Base-by-base conservation (phyloP, 805 yeast genomes). In the Metschnikowia picachoensis region DNA sequence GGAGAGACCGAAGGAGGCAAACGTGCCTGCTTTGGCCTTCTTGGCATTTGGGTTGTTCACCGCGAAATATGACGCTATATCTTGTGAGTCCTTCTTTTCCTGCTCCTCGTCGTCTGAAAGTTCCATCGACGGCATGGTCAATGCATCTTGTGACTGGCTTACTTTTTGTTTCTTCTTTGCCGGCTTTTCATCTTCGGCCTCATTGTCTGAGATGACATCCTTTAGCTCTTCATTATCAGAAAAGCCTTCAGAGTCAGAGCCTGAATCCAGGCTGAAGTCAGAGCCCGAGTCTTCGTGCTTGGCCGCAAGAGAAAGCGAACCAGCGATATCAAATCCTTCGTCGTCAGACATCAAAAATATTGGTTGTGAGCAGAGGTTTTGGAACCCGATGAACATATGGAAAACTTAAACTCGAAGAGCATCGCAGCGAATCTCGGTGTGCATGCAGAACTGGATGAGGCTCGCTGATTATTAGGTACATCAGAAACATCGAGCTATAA, bases 1-100 rank as follows among this genome's bases (percentile, higher is more conserved):
- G 13, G 95, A 85, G 40, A 94, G 74, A 1, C 98, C 97, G 68
- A 92, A 87, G 38, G 95, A 84, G 3, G 89, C 88, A 72, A 92
- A 92, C 25, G 95, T 79, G 33, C 97, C 96, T 42, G 77, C 77
- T 61, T 86, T 83, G 37, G 81, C 82, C 58, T 80, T 83, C 60
- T 79, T 80, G 31, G 68, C 78, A 56, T 52, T 63, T 27, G 74
- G 77, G 56, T 66, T 70, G 50, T 71, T 66, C 51, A 48, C 51
- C 11, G 65, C 61, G 46, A 76, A 76, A 56, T 74, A 67, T 50
- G 62, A 72, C 34, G 74, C 69, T 34, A 76, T 63, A 35, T 77
- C 81, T 20, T 74, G 75, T 43, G 73, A 76, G 43, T 70, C 76
- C 14, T 66, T 67, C 2, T 48, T 47, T 25, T 43, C 54, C 13